Base-by-base conservation (phyloP, 371 early-diverging fungal genomes). In the Mortierella sp. region DNA sequence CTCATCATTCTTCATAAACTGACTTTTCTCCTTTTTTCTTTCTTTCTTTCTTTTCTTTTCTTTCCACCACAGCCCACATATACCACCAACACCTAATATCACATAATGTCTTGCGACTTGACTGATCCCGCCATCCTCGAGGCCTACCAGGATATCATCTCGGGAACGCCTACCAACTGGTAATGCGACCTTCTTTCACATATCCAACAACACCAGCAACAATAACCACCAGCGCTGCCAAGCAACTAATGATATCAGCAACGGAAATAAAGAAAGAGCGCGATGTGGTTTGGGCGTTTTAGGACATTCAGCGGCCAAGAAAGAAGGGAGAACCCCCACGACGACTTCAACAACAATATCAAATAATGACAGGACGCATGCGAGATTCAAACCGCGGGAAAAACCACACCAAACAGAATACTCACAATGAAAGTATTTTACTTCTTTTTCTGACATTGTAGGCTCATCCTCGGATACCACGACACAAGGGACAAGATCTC, bases 401-500 rank as follows among this genome's bases (percentile, higher is more conserved):
- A 57, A 61, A 34, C 61, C 61, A 61, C 67, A 24, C 24, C 43
- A 24, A 67, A 21, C 54, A 54, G 13, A 40, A 67, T 6, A 67
- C 67, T 67, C 9, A 67, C 24, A 67, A 21, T 21, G 54, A 54
- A 51, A 1, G 54, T 11, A 24, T 67, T 6, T 40, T 40, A 6
- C 40, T 37, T 16, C 69, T 59, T 28, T 61, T 5, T 28, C n/a
- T 19, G 28, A 57, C 3, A 31, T 53, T 44, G 5, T 61, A 95
- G 95, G 95, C 82, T 95, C 31, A 82, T 95, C 46, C 90, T 93
- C 44, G 95, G 95, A 34, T 95, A 95, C 82, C 89, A 91, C 73
- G 94, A 93, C 67, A 91, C 93, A n/a, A 89, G 93, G 73, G 93
- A 94, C 78, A 91, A 91, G 67, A 92, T 95, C 78, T 93, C 91